Base-by-base conservation (phyloP, 2,329 filamentous ascomycete genomes). In the Pyrenophora seminiperda region DNA sequence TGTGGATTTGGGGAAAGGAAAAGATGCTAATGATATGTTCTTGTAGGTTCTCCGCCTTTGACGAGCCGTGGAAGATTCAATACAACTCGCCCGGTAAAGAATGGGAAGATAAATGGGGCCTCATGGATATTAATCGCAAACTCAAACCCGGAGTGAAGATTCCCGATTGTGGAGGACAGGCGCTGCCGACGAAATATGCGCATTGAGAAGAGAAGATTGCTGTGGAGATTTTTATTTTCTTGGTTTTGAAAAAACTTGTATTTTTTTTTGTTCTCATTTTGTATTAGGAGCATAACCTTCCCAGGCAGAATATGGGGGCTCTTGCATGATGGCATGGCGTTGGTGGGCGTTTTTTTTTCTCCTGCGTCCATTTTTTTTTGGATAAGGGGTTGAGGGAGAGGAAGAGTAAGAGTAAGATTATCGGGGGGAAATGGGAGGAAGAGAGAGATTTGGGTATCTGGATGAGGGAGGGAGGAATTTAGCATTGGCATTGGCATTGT, bases 51-150 rank as follows among this genome's bases (percentile, higher is more conserved):
- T 90, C 92, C 69, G 91, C 91, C 7, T 97, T 97, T 70, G 93
- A 97, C 70, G 93, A 97, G 79, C 91, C 91, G 2, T 97, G 93
- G 93, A 97, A 97, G 77, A 78, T 88, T 47, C 67, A 73, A 14
- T 96, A 86, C 76, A 88, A 97, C 71, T 78, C 77, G 32, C 59
- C 74, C 74, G 49, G 66, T 36, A 68, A 93, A 76, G 81, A 89
- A 43, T 97, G 92, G 92, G 93, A 97, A 77, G 90, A 96, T 70
- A 89, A 96, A 71, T 97, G 93, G 93, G 93, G 94, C 7, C 76
- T 97, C 11, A 86, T 97, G 84, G 90, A 95, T 63, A 82, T 90
- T 3, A 81, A 91, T 65, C 84, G 93, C 49, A 90, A 92, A 29
- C 76, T 97, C 61, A 97, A 97, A 76, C 66, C 81, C 0, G 92